Conservation (phyloP, 139 green algal species). For the Yamagishiella unicocca region DNA sequence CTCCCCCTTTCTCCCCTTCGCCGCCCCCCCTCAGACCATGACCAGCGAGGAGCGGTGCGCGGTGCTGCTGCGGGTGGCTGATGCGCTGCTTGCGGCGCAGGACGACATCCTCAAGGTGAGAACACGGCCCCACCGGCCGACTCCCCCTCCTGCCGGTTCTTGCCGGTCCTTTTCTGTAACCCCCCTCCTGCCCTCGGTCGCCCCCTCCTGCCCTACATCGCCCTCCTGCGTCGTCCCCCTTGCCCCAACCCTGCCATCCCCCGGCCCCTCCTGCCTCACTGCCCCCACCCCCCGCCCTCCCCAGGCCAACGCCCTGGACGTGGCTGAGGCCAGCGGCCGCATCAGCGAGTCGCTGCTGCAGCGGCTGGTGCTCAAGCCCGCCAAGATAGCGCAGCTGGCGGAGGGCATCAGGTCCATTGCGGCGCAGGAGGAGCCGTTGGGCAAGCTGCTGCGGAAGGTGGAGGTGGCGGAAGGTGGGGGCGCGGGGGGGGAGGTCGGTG, state of each 20-base stretch:
- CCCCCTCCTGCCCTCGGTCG: no score
- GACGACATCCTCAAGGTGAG: slow-evolving; percentile 77
- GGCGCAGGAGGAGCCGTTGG: slow-evolving; percentile 82
- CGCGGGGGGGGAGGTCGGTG: not conserved
- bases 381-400: slow-evolving; percentile 93
- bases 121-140: no score
- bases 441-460: slow-evolving; percentile 71
- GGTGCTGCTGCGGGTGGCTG: slow-evolving; percentile 87
- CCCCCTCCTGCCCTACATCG: no score
- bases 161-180: no score
- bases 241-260: no score
- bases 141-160: no score
- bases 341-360: slow-evolving; percentile 89
- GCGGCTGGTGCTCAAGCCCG: slow-evolving; percentile 93
- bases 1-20: not conserved
- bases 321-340: slow-evolving; percentile 67
- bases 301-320: slow-evolving; percentile 86
- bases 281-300: not conserved
- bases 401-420: slow-evolving; percentile 93
- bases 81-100: slow-evolving; percentile 81
- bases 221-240: no score
- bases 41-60: slow-evolving; percentile 72
- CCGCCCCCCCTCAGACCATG: slow-evolving; percentile 62
- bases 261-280: no score
- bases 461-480: slow-evolving; percentile 90